phyloP scores from a whole-genome alignment of 768 basidiomycete species.

The Calocera cornea region DNA sequence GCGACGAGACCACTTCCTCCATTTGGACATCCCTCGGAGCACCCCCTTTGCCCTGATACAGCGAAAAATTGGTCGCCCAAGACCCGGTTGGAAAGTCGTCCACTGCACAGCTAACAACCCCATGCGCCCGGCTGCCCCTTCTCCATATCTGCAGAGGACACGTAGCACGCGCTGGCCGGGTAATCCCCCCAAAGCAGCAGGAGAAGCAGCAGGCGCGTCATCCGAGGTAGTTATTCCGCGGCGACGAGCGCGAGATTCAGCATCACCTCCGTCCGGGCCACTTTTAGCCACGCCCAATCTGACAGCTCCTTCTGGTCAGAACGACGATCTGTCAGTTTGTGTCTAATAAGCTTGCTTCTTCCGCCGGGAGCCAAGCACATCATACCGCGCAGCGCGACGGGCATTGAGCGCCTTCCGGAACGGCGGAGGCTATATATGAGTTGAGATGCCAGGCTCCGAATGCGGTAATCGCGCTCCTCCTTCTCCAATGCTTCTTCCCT shows the following conservation, averaged over 20 bases:
- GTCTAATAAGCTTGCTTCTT: not conserved
- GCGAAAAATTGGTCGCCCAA: not conserved
- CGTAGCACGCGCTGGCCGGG: not conserved
- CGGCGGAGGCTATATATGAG: not conserved
- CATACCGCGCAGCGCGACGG: not conserved
- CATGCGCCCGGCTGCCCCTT: not conserved
- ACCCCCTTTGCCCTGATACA: not conserved
- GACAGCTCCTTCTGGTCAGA: constrained; percentile 5
- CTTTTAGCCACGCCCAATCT: not conserved
- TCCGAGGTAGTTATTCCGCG: not conserved
- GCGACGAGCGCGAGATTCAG: not conserved
- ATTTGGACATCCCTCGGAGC: not conserved
- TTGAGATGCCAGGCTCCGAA: not conserved
- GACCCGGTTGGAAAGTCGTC: constrained; percentile 5
- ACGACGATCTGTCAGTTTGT: not conserved
- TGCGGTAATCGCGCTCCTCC: not conserved
- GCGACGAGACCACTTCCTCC: constrained; percentile 5
- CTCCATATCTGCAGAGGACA: not conserved
- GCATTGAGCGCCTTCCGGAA: not conserved
- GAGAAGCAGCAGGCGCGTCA: not conserved
- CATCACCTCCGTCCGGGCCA: not conserved
- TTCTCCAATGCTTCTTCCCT: not conserved
- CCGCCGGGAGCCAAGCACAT: not conserved
- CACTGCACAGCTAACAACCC: not conserved
- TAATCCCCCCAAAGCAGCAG: not conserved